Evolutionary conservation across 768 basidiomycete species (phyloP), one percentile per base, ranked within the genome.

Genomic region (Lactifluus subvellereus): DNA sequence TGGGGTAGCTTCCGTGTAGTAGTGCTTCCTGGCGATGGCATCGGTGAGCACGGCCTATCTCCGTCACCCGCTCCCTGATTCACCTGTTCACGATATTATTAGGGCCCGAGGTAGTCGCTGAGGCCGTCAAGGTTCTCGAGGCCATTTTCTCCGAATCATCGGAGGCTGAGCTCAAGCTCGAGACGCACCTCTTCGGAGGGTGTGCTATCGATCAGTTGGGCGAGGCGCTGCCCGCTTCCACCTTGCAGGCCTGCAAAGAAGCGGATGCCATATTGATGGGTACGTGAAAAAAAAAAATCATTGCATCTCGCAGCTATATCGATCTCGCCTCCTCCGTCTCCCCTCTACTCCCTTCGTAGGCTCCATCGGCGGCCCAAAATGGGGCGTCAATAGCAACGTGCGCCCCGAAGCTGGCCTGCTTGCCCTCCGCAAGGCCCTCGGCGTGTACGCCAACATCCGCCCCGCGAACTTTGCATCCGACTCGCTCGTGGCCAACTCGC

Each of bases 311-410:
- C 54, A 47, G 33, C 14, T 5, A 48, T 55, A 45, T 45, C 6
- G 4, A 40, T 30, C 11, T 16, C 11, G 8, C 30, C 35, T 18
- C 38, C 32, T 32, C 40, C 37, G 54, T 14, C 38, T 18, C 27
- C 53, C 5, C 38, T 16, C 22, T 48, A 42, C 50, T 16, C 47
- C 22, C 22, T n/a, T n/a, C 32, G 1, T 60, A 98, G 96, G 96
- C 68, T 88, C 96, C 20, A 91, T 98, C 68, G 97, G 97, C 62
- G 97, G 97, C n/a, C 97, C 97, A 14, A 98, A 98, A 76, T 99
- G 97, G 97, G 95, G 94, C 53, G 89, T 95, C 3, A 83, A 86
- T 60, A 82, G 84, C 64, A 87, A 88, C 73, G 84, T 98, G 58
- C 87, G 97, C 60, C 97, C 97, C 18, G 97, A 99, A 74, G 84